Evolutionary conservation across 352 stramenopile genomes (phyloP), one percentile per base, ranked within the genome.

Genomic region (Globisporangium okanoganense): DNA sequence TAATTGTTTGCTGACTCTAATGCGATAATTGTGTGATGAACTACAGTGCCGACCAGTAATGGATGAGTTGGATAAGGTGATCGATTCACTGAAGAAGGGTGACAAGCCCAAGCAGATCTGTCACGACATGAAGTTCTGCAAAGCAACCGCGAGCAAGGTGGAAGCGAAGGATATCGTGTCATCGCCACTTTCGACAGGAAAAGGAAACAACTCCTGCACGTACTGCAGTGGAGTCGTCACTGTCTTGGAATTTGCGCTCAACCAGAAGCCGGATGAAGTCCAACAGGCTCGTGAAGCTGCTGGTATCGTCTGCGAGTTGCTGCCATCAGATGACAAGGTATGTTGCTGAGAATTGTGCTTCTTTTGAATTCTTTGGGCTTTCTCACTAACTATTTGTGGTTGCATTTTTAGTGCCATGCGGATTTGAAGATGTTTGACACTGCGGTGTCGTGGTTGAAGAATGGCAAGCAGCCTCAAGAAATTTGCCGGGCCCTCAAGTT

Each of bases 371-470:
- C 6, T 10, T 40, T 58, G 3, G 43, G 20, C 22, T 64, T 13
- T n/a, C 25, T n/a, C 31, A 31, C 20, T 51, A 41, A 45, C 47
- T 36, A 1, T 22, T 43, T 44, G 5, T 55, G 5, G 16, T 14
- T 64, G 29, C 31, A 29, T 29, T 7, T 43, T 10, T 57, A 90
- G 79, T 92, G 83, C 41, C 79, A 90, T 53, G 29, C 74, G 36
- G 71, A 90, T 45, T 50, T 90, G 22, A 85, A 87, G 58, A 78
- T 85, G 56, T 90, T 92, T 48, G 80, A 90, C 61, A 51, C 67
- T 45, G 81, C 74, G 18, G 65, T 90, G 10, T 56, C 47, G 29
- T 64, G 73, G 40, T 35, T 92, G 22, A 76, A 87, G 58, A 61
- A 50, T 27, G 78, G 78, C 47, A 88, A 92, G 65, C 68, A 74